Evolutionary conservation across 805 yeast genomes (phyloP), one percentile per base, ranked within the genome.

Genomic region (Candida vartiovaarae): DNA sequence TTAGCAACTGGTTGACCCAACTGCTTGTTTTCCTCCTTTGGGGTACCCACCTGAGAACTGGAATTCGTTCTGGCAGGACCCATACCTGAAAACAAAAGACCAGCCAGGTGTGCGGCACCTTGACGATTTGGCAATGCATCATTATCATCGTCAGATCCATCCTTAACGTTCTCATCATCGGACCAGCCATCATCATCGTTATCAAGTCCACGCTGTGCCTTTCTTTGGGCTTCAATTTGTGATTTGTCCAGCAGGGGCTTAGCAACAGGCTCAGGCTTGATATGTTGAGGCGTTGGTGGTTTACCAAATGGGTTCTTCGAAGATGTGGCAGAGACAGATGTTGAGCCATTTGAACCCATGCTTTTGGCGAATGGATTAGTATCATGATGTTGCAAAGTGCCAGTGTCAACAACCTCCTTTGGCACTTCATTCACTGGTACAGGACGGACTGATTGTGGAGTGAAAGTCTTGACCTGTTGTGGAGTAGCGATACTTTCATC

Each of bases 171-270:
- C 28, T 50, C 55, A 28, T 50, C 55, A 61, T 66, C 59, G n/a
- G 44, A 39, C 47, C 62, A 63, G 45, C 60, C 67, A 42, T 64
- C 66, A 40, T 60, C 62, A 40, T 57, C 62, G 28, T 57, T 56
- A 38, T 57, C 66, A 31, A 62, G 44, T 15, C 73, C 72, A 61
- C 90, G 71, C 59, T 84, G 91, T 6, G 85, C 76, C 27, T 75
- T 78, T 62, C 93, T 71, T 61, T 84, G 90, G 3, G 81, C 82
- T 44, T 79, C 82, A 28, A 84, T 76, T 47, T 78, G 76, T 48
- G 70, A 70, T 1, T 75, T 65, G 55, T 82, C 86, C 50, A 80
- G 64, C 0, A 62, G 49, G 3, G 66, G 56, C 11, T 49, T 32
- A 2, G 49, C 33, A 6, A 47, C 49, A 1, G 61, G 41, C 26